phyloP scores from a whole-genome alignment of 495 filamentous ascomycete species.

The Tirmania nivea region DNA sequence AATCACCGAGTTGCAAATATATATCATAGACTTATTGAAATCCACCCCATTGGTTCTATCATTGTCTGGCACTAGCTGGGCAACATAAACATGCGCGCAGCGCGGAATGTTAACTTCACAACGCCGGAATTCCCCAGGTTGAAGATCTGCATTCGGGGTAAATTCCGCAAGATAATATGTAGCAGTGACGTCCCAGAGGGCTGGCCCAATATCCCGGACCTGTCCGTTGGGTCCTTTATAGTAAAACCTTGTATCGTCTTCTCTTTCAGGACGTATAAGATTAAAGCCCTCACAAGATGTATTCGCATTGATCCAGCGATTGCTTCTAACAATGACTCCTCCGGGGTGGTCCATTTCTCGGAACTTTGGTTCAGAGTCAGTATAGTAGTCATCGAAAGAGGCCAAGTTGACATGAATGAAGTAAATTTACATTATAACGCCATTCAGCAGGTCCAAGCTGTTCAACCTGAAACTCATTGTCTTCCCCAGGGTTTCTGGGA shows the following conservation, averaged over 20 bases:
- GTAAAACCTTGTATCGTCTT: neutral
- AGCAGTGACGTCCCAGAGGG: neutral
- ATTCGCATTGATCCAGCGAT: neutral
- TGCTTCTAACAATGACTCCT: neutral
- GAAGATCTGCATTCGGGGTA: neutral
- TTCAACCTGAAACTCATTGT: neutral
- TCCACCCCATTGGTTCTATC: neutral
- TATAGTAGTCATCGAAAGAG: neutral
- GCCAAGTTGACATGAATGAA: neutral
- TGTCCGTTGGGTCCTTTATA: neutral
- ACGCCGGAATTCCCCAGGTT: too few relatives aligned
- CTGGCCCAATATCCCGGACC: neutral
- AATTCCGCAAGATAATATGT: neutral
- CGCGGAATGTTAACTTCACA: neutral
- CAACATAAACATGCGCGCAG: neutral
- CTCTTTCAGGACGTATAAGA: neutral
- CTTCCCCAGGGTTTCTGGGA: neutral
- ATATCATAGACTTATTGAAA: neutral
- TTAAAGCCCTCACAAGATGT: neutral
- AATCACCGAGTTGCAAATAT: neutral
- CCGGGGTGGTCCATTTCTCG: neutral
- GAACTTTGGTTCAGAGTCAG: neutral
- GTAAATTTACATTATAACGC: neutral
- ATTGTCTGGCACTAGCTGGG: neutral
- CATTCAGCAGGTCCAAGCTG: neutral